Conservation (phyloP, 345 rosid genomes). For the Euclidium syriacum region DNA sequence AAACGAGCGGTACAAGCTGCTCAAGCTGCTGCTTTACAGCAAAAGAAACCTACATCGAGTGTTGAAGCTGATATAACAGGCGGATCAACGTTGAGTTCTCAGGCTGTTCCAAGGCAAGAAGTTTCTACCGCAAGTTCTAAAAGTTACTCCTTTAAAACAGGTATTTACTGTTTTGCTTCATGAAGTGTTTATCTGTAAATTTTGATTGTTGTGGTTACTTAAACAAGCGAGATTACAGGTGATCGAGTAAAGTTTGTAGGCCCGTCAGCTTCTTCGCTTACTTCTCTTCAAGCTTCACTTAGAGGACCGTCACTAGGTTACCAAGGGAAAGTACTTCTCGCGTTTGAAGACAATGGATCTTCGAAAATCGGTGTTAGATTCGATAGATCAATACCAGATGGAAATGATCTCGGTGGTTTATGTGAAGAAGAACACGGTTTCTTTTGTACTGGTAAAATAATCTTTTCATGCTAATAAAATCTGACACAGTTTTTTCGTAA, state of each 20-base stretch:
- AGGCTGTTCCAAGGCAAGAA: slow-evolving; percentile 76
- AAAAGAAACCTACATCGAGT: slow-evolving; percentile 85
- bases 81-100: slow-evolving; percentile 67
- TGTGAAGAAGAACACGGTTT: slow-evolving; percentile 90
- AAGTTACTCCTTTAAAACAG: slow-evolving; percentile 67
- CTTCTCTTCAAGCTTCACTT: slow-evolving; percentile 41
- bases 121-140: slow-evolving; percentile 89
- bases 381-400: slow-evolving; percentile 72
- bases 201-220: slow-evolving; percentile 10
- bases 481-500: neutral
- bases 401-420: slow-evolving; percentile 86
- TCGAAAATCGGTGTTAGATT: slow-evolving; percentile 94
- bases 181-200: neutral
- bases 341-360: slow-evolving; percentile 79
- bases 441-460: slow-evolving; percentile 87
- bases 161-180: slow-evolving; percentile 38
- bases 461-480: neutral
- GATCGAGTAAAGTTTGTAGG: slow-evolving; percentile 83
- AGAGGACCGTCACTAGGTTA: slow-evolving; percentile 75
- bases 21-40: slow-evolving; percentile 44
- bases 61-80: slow-evolving; percentile 92
- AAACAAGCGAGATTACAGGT: slow-evolving; percentile 45
- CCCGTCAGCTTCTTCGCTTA: slow-evolving; percentile 35
- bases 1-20: slow-evolving; percentile 48
- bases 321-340: slow-evolving; percentile 85